Base-by-base conservation (phyloP, 2,329 filamentous ascomycete genomes). In the Monilinia vaccinii-corymbosi region DNA sequence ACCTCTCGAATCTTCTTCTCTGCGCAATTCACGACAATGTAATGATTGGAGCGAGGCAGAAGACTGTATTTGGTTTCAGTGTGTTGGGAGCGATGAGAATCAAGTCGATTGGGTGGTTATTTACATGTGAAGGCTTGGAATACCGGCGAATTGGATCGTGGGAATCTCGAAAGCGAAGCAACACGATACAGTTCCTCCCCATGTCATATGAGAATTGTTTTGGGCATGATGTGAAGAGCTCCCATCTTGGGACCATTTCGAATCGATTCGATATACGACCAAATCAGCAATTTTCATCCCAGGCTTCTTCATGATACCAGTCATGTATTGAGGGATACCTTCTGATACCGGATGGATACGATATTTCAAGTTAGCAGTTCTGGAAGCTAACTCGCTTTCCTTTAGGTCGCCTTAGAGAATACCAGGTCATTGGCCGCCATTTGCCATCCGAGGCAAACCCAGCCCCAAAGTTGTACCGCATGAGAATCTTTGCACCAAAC, bases 391-490 rank as follows among this genome's bases (percentile, higher is more conserved):
- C 72, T 74, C 68, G 74, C 70, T 69, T 66, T 60, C 44, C 36
- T 64, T 67, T 64, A 99, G 94, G 92, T 91, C 94, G 94, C 86
- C 92, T 99, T 83, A 89, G 91, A 79, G 94, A 99, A 87, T 99
- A 96, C 87, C 94, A 97, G 87, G 93, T 99, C 84, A 96, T 99
- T 77, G 94, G 95, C 83, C 93, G 95, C 81, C 93, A 97, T 81
- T 81, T 99, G 88, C 94, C 94, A 81, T 90, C 88, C 76, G 94
- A 99, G 84, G 84, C 88, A 77, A 96, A 96, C 85, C 91, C 93
- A 75, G 91, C 90, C 74, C 94, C 94, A 73, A 93, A 94, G 83
- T 88, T 99, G 79, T 99, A 97, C 88, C 92, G 94, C 81, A 99
- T 99, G 94, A 92, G 92, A 79, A 97, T 99, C 80, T 99, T 99